A percentile compares a stretch with the other conserved stretches of the same genome.
Evolutionary conservation across 2,329 filamentous ascomycete genomes (phyloP).

Genomic region (Exserohilum rostratum): DNA sequence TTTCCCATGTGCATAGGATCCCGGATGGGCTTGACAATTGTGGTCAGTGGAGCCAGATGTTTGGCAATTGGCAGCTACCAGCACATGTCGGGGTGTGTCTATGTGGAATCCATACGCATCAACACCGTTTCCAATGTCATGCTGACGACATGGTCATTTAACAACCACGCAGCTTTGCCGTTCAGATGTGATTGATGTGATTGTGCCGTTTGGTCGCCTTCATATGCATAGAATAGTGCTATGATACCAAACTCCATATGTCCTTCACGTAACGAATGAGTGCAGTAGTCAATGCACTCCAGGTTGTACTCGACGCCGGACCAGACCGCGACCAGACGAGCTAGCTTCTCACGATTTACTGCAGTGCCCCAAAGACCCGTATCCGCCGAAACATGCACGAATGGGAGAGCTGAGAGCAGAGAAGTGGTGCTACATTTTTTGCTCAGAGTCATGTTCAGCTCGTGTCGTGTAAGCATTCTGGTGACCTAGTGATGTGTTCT

Average conservation of each 20-base stretch:
- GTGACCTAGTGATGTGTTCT: neutral
- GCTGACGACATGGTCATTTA: neutral
- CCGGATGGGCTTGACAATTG: too few species aligned
- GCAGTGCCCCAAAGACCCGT: neutral
- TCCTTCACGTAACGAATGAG: neutral
- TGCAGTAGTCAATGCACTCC: neutral
- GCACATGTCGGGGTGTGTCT: too few species aligned
- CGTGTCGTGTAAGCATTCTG: neutral
- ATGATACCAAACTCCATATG: neutral
- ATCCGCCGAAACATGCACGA: neutral
- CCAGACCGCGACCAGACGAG: neutral
- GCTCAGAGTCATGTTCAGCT: neutral
- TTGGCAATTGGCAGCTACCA: too few species aligned
- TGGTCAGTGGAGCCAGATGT: too few species aligned
- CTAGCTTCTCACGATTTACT: neutral
- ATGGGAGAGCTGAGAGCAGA: neutral
- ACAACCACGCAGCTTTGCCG: neutral
- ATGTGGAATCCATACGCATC: too few species aligned
- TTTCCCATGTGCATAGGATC: too few species aligned
- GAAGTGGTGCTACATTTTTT: neutral
- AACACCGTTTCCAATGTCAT: neutral
- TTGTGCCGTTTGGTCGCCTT: neutral
- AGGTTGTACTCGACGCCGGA: neutral
- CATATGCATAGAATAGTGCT: neutral
- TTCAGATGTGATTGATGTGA: neutral